Evolutionary conservation across 306 rosid species (phyloP), one percentile per base, ranked within the genome.

Genomic region (Pterocarpus santalinus): DNA sequence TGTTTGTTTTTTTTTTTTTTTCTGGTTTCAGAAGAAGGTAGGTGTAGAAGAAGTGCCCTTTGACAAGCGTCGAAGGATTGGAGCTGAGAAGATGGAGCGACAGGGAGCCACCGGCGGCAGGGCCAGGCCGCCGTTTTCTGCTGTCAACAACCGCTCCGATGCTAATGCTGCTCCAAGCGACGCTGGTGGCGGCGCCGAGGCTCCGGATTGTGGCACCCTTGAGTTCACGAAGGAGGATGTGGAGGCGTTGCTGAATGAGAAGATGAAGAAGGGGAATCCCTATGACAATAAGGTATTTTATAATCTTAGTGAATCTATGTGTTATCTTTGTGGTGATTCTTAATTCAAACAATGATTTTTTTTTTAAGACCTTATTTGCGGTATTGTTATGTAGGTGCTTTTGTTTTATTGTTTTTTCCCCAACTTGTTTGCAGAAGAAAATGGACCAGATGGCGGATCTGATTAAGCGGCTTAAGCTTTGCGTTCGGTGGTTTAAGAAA

Each of bases 181-280:
- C 2, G 53, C 77, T 5, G 84, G 81, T 33, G 81, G 79, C 34
- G 16, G 22, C 35, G 22, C 34, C 1, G 92, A 91, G 46, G 91
- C 81, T 2, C 34, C 78, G 0, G 94, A 90, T 3, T 86, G 80
- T 8, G 81, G 62, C 4, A 55, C 13, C 17, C 16, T 85, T 17
- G 97, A 93, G 75, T 96, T 93, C 75, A 85, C 99, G 0, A 88
- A 87, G 52, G 97, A 92, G 69, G 91, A 90, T 5, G 89, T 92
- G 1, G 97, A 92, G 43, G 88, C 87, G 0, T 73, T 96, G 77
- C 83, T 95, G 70, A 89, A 83, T 33, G 91, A 89, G 87, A 95
- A 89, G 92, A 57, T 83, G 46, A 90, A 74, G 52, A 83, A 89
- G 82, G 89, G 85, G 41, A 87, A 71, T 60, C 88, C 84, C 66